Base-by-base conservation (phyloP, 2,329 filamentous ascomycete species). In the Paecilomyces dactylethromorphus region DNA sequence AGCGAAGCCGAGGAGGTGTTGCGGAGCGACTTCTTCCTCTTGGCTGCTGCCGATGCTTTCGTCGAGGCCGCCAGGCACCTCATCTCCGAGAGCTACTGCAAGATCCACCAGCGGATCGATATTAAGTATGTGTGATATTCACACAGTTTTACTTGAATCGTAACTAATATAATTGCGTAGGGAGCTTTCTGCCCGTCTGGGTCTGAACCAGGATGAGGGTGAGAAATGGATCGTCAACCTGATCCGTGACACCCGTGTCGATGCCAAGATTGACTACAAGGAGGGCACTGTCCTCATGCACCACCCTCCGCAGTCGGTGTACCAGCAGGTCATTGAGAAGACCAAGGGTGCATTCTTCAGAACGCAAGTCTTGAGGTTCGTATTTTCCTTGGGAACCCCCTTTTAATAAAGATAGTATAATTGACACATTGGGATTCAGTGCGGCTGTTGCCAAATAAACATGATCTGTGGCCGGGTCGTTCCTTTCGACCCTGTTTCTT, bases 171-270 rank as follows among this genome's bases (percentile, higher is more conserved):
- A 26, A 18, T 22, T 60, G 13, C 18, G 1, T 62, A 87, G 85
- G 78, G 94, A 97, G 69, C 85, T 99, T 60, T 96, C 92, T 65
- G 89, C 87, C 64, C 90, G 94, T 74, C 87, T 99, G 61, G 94
- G 93, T 65, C 84, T 99, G 65, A 91, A 89, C 74, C 88, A 92
- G 69, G 91, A 96, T 72, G 94, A 97, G 72, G 94, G 94, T 70
- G 94, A 99, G 86, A 99, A 99, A 83, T 99, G 94, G 94, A 99
- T 99, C 71, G 94, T 99, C 69, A 99, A 99, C 82, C 84, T 99
- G 64, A 99, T 99, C 79, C 89, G 94, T 64, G 94, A 99, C 79
- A 99, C 94, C 24, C 86, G 92, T 63, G 90, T 99, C 63, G 94
- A 99, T 73, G 94, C 94, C 71, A 99, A 99, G 86, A 97, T 97